These are phyloP conservation scores for Phytophthora colocasiae DNA, from an alignment of 352 stramenopile genomes.

Conservation along the genomic window DNA sequence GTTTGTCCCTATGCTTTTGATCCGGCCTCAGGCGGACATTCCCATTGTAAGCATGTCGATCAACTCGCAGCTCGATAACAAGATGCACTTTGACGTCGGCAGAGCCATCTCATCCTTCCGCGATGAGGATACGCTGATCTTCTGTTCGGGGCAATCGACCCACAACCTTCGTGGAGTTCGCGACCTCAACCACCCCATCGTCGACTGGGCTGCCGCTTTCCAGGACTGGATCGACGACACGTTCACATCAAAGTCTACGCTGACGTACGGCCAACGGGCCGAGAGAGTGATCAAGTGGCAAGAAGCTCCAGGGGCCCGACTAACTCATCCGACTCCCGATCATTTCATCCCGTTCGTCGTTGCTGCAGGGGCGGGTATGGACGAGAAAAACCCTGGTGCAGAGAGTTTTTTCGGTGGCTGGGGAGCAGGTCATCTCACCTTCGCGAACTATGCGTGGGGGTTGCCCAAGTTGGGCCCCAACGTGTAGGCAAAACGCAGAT, in stretches of 20 bases:
- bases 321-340: conserved; percentile 48
- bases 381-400: conserved; percentile 29
- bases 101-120: conserved; percentile 55
- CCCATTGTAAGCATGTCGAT: conserved; percentile 89
- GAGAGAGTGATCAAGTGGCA: conserved; percentile 37
- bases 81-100: conserved; percentile 58
- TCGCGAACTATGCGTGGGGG: conserved; percentile 42
- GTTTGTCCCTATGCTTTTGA: conserved; percentile 92
- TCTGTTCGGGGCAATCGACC: conserved; percentile 62
- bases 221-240: conserved; percentile 43
- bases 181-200: conserved; percentile 13
- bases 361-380: conserved; percentile 44
- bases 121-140: conserved; percentile 68
- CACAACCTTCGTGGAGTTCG: conserved; percentile 35
- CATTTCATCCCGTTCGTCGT: conserved; percentile 57
- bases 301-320: conserved; percentile 31
- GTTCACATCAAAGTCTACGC: conserved; percentile 23
- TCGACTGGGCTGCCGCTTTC: conserved; percentile 32
- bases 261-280: conserved; percentile 26
- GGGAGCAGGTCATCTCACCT: conserved; percentile 37
- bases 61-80: conserved; percentile 27
- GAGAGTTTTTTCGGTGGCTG: conserved; percentile 40
- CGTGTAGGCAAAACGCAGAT: conserved; percentile 1
- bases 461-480: too few species aligned
- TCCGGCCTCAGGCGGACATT: conserved; percentile 89